Evolutionary conservation across 116 monocot genomes (phyloP).

Genomic region (Zostera marina): DNA sequence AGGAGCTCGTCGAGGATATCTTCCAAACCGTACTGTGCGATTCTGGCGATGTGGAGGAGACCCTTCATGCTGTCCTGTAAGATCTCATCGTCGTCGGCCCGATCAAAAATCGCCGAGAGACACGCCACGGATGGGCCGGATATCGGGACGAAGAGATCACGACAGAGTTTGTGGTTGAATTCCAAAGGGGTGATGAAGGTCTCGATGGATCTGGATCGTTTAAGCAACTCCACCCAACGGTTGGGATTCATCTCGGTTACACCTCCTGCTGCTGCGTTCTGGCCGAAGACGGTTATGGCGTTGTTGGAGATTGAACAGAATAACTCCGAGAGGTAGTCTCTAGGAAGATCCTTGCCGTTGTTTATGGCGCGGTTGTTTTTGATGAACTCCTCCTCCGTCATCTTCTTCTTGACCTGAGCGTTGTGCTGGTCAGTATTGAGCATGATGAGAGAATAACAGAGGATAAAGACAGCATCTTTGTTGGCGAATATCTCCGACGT

Average conservation of each 20-base stretch:
- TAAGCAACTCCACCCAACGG: constrained; percentile 57
- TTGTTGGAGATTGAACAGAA: constrained; percentile 64
- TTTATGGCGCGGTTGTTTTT: constrained; percentile 76
- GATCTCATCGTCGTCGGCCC: constrained; percentile 58
- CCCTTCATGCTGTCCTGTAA: constrained; percentile 61
- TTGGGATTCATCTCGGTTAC: constrained; percentile 24
- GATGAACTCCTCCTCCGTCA: constrained; percentile 96
- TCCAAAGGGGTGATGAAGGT: constrained; percentile 44
- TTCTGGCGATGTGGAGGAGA: constrained; percentile 46
- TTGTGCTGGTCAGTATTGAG: constrained; percentile 98
- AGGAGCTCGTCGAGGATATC: constrained; percentile 87
- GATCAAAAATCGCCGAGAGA: constrained; percentile 69
- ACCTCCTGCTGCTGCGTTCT: background rate
- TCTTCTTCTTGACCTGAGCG: constrained; percentile 94
- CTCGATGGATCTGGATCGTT: constrained; percentile 21
- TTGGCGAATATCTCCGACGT: constrained; percentile 40
- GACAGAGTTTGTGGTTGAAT: constrained; percentile 50
- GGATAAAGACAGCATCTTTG: constrained; percentile 61
- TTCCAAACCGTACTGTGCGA: constrained; percentile 50
- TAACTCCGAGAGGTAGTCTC: constrained; percentile 72
- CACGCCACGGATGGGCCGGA: constrained; percentile 60
- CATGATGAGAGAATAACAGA: constrained; percentile 94
- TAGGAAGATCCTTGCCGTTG: constrained; percentile 56
- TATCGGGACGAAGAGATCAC: constrained; percentile 53
- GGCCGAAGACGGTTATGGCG: constrained; percentile 42